Conservation (phyloP, 257 asterid species). For the Fraxinus excelsior region DNA sequence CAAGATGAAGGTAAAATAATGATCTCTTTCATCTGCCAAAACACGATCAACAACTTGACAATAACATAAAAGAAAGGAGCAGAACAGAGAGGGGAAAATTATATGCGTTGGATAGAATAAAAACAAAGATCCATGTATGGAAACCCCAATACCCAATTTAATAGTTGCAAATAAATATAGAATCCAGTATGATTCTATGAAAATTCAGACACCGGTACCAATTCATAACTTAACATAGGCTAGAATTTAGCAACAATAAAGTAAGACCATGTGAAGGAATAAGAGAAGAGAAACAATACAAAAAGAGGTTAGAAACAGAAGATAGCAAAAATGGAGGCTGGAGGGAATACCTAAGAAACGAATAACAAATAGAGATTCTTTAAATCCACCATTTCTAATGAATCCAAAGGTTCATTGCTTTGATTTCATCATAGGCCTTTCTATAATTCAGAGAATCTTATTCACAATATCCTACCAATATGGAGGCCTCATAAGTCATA, state of each 20-base stretch:
- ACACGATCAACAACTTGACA: neutral
- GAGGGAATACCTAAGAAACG: conserved; percentile 3
- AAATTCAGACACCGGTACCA: neutral
- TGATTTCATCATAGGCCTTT: neutral
- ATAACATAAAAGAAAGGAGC: neutral
- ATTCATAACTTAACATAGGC: neutral
- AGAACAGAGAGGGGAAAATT: neutral
- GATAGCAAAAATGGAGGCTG: conserved; percentile 1
- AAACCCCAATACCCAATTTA: neutral
- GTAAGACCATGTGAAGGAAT: conserved; percentile 11
- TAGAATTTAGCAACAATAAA: conserved; percentile 19
- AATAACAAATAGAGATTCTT: conserved; percentile 2
- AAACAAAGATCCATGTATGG: neutral
- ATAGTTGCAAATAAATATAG: neutral
- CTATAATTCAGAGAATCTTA: neutral
- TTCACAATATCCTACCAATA: neutral
- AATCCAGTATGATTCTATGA: neutral
- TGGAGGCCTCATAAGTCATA: neutral
- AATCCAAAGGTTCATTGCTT: neutral
- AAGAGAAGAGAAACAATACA: conserved; percentile 9
- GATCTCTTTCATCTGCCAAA: conserved; percentile 18
- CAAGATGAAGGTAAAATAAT: conserved; percentile 29
- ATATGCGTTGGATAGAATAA: neutral
- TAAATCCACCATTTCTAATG: conserved; percentile 2
- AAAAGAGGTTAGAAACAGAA: conserved; percentile 10